Evolutionary conservation across 2,329 filamentous ascomycete genomes (phyloP).

Genomic region (Aureobasidium vineae): DNA sequence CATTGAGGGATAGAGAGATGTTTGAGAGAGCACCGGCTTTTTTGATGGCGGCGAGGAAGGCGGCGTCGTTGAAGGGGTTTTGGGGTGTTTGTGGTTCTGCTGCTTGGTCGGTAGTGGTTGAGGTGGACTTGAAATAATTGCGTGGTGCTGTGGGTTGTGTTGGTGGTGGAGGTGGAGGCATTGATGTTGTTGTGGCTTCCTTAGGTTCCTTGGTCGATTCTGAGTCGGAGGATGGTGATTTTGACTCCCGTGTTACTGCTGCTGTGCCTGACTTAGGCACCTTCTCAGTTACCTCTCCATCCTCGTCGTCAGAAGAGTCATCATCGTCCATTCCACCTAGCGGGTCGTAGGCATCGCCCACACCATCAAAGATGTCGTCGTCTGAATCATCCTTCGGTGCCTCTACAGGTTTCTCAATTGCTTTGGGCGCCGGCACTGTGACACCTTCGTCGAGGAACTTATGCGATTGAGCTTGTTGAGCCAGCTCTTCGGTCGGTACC

Average conservation of each 20-base stretch:
- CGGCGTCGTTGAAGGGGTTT: conserved; percentile 62
- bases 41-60: conserved; percentile 79
- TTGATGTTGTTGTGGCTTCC: conserved; percentile 9
- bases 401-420: conserved; percentile 39
- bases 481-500: conserved; percentile 31
- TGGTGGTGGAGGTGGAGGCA: conserved; percentile 26
- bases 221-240: background rate
- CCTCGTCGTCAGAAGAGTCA: conserved; percentile 33
- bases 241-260: background rate
- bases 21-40: conserved; percentile 61
- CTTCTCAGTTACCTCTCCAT: background rate
- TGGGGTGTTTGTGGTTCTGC: conserved; percentile 29
- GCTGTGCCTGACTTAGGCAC: background rate
- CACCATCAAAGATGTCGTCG: conserved; percentile 62
- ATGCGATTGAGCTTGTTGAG: conserved; percentile 33
- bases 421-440: conserved; percentile 43
- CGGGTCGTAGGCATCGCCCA: conserved; percentile 60
- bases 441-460: conserved; percentile 37
- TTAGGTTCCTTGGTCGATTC: conserved; percentile 10
- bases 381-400: conserved; percentile 41
- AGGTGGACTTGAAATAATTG: conserved; percentile 43
- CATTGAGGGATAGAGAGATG: conserved; percentile 32
- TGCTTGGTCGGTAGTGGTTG: conserved; percentile 25
- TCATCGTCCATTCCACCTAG: conserved; percentile 54
- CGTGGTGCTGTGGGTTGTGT: conserved; percentile 29